Base-by-base conservation (phyloP, 768 basidiomycete species). In the Lactifluus piperatus region DNA sequence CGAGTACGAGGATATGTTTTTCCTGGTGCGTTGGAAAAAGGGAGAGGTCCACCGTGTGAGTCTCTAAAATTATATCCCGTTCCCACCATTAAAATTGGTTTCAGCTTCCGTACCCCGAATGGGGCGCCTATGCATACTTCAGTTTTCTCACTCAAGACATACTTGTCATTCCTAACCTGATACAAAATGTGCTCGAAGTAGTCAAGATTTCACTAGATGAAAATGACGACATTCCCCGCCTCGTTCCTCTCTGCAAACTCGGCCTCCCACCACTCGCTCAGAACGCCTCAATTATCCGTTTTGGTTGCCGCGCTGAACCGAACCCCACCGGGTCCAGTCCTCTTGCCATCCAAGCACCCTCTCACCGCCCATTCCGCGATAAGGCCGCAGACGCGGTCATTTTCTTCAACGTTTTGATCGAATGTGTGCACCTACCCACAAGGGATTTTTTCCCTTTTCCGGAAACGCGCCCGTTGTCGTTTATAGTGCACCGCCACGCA, bases 221-320 rank as follows among this genome's bases (percentile, higher is more conserved):
- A 39, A 16, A 6, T 26, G 60, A 65, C 3, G 29, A 44, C 30
- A 29, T 36, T 16, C 60, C 60, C 5, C 22, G 10, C 13, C 56
- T 62, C 26, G 26, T 54, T n/a, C 52, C 66, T 5, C 29, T 64
- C 8, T 66, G 62, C 47, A 54, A 55, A 24, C 54, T 69, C n/a
- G 53, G 51, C 30, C 63, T 69, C 22, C 68, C 68, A 11, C 37
- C 57, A 1, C 56, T 68, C 10, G 27, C 48, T 14, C 36, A 36
- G 6, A 46, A 36, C 14, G 61, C 65, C 10, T 37, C 64, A 5
- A 58, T 66, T 39, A 37, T 65, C 46, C 62, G 65, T 34, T 64
- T 70, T 56, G 63, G 59, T 8, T 71, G 70, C 37, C 67, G 70
- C 27, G 64, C 65, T 44, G 70, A 71, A 51, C 70, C 70, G 4